Conservation (phyloP, 441 rosid genomes). For the Gossypium davidsonii region DNA sequence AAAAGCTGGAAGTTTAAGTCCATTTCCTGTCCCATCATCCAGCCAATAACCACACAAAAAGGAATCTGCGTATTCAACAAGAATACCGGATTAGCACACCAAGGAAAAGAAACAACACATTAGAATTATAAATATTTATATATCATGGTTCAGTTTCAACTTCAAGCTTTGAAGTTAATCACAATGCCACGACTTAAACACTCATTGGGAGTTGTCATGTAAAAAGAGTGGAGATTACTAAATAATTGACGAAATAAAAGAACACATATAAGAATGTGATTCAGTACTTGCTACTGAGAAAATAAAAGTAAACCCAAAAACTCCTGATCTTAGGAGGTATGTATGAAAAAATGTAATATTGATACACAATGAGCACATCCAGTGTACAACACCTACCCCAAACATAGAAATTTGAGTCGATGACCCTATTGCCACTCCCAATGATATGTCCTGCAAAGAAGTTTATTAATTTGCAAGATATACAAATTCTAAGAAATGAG, state of each 20-base stretch:
- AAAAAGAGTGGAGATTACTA: not conserved
- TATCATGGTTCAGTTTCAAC: not conserved
- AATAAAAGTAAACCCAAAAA: not conserved
- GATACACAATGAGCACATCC: not conserved
- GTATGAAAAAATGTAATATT: not conserved
- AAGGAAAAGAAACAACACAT: not conserved
- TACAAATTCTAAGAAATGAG: not conserved
- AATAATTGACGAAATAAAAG: not conserved
- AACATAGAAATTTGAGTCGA: slow-evolving; percentile 92
- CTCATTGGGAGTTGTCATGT: not conserved
- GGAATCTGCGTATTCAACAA: slow-evolving; percentile 54
- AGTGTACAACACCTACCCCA: slow-evolving; percentile 41
- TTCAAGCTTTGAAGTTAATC: not conserved
- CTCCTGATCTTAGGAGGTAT: not conserved
- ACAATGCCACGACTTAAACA: not conserved
- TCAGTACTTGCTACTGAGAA: not conserved
- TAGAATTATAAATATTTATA: not conserved
- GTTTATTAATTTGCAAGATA: not conserved
- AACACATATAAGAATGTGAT: not conserved
- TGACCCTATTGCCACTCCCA: slow-evolving; percentile 95
- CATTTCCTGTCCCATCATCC: slow-evolving; percentile 41
- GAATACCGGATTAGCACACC: not conserved
- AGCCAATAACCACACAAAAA: slow-evolving; percentile 86
- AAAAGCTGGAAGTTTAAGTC: slow-evolving; percentile 90
- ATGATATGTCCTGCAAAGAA: slow-evolving; percentile 60